These are phyloP conservation scores for Acacia confusa DNA, from an alignment of 306 rosid species.

Conservation along the genomic window DNA sequence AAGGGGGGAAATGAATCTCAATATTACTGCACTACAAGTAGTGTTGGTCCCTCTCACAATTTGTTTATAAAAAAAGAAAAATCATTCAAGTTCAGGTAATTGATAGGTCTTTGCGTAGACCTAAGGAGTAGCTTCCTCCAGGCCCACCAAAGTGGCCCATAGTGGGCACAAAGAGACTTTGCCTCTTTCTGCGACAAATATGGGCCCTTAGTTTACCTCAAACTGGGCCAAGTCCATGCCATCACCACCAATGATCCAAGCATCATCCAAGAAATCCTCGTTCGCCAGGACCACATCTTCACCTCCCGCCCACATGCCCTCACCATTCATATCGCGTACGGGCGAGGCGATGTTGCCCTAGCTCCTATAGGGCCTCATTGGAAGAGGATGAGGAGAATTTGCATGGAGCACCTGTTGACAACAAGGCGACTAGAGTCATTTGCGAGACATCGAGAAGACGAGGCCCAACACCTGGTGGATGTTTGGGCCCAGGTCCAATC, in stretches of 20 bases:
- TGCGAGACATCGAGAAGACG: slow-evolving; percentile 57
- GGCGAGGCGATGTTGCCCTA: slow-evolving; percentile 74
- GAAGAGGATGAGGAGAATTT: slow-evolving; percentile 88
- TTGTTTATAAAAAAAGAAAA: no score
- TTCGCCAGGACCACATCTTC: slow-evolving; percentile 77
- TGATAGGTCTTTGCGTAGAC: neutral
- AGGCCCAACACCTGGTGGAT: slow-evolving; percentile 71
- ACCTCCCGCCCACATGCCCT: slow-evolving; percentile 85
- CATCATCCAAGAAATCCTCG: slow-evolving; percentile 78
- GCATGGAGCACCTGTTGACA: slow-evolving; percentile 91
- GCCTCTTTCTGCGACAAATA: slow-evolving; percentile 65
- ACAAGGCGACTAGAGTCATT: slow-evolving; percentile 83
- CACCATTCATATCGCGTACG: slow-evolving; percentile 83
- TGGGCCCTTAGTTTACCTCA: slow-evolving; percentile 84
- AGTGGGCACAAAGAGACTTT: slow-evolving; percentile 81
- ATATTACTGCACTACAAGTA: no score
- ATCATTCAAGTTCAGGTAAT: slow-evolving; percentile 27
- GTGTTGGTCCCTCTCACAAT: no score
- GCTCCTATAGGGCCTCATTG: slow-evolving; percentile 85
- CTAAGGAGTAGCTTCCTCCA: slow-evolving; percentile 55
- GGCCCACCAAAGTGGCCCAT: slow-evolving; percentile 86
- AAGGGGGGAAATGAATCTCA: no score
- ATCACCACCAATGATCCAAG: slow-evolving; percentile 84
- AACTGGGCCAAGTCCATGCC: slow-evolving; percentile 65
- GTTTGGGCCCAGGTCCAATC: slow-evolving; percentile 46